Evolutionary conservation across 2,329 filamentous ascomycete species (phyloP).

Genomic region (Helotiales sp.): DNA sequence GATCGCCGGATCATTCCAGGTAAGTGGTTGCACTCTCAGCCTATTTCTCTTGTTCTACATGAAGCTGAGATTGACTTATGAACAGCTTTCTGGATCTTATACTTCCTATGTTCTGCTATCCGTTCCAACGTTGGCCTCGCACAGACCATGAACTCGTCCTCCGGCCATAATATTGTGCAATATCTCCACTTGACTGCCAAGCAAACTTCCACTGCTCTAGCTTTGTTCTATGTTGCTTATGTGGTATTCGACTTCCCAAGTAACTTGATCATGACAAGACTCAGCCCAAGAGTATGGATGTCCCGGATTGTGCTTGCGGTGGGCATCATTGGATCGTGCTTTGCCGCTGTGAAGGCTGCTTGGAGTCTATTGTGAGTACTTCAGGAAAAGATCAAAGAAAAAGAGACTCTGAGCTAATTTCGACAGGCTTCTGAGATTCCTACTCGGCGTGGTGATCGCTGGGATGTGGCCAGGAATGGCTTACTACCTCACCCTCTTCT

Average conservation of each 20-base stretch:
- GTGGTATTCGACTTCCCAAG: constrained; percentile 87
- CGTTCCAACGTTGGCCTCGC: constrained; percentile 89
- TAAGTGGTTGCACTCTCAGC: constrained; percentile 16
- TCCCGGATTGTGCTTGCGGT: constrained; percentile 86
- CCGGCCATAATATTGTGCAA: constrained; percentile 72
- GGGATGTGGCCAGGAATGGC: constrained; percentile 95
- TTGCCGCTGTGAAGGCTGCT: constrained; percentile 76
- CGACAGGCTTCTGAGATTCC: constrained; percentile 69
- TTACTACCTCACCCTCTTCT: constrained; percentile 89
- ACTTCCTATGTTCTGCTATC: constrained; percentile 90
- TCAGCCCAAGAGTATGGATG: constrained; percentile 90
- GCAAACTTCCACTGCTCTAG: constrained; percentile 80
- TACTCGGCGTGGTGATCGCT: constrained; percentile 84
- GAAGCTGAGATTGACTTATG: constrained; percentile 6
- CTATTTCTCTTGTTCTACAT: background rate
- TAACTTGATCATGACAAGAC: constrained; percentile 82
- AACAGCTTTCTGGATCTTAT: constrained; percentile 80
- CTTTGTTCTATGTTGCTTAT: constrained; percentile 90
- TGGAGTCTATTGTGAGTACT: constrained; percentile 66
- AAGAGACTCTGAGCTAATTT: background rate
- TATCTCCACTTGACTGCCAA: constrained; percentile 69
- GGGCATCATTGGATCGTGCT: constrained; percentile 79
- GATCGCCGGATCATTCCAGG: constrained; percentile 57
- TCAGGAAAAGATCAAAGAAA: background rate
- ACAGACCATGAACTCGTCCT: constrained; percentile 83